phyloP scores from a whole-genome alignment of 2,329 filamentous ascomycete species.

The Colletotrichum sp. region DNA sequence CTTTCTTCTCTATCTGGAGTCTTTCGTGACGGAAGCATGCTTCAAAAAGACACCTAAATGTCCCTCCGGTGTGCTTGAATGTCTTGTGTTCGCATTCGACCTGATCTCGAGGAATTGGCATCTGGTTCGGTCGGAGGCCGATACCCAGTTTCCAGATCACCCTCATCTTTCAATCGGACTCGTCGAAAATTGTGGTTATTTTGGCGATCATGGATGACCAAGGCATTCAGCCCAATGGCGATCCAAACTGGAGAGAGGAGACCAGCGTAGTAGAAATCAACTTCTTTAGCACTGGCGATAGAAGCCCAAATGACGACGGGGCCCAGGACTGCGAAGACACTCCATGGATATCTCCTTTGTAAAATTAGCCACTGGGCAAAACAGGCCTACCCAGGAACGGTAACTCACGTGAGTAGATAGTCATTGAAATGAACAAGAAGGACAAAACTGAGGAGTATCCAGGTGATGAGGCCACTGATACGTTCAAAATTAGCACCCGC shows the following conservation, averaged over 20 bases:
- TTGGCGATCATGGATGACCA: neutral
- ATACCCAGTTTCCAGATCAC: neutral
- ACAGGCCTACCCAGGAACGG: fast-evolving
- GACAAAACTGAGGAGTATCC: neutral
- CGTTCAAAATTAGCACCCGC: no score
- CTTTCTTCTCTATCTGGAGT: fast-evolving
- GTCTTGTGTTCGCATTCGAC: neutral
- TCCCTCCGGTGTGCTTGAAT: neutral
- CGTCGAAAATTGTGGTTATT: neutral
- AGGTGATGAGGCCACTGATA: neutral
- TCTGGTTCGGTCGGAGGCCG: neutral
- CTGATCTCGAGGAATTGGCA: neutral
- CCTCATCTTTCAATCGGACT: fast-evolving
- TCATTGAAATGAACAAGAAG: neutral
- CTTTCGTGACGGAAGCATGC: no score
- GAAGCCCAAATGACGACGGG: neutral
- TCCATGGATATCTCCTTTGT: neutral
- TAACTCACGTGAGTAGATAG: neutral
- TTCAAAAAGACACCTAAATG: no score
- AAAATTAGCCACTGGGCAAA: neutral
- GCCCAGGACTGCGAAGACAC: neutral
- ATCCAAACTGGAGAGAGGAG: neutral
- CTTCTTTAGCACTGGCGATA: neutral
- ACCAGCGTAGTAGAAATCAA: neutral
- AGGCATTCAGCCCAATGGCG: neutral